phyloP scores from a whole-genome alignment of 2,329 filamentous ascomycete species.

The Grosmannia serpens region DNA sequence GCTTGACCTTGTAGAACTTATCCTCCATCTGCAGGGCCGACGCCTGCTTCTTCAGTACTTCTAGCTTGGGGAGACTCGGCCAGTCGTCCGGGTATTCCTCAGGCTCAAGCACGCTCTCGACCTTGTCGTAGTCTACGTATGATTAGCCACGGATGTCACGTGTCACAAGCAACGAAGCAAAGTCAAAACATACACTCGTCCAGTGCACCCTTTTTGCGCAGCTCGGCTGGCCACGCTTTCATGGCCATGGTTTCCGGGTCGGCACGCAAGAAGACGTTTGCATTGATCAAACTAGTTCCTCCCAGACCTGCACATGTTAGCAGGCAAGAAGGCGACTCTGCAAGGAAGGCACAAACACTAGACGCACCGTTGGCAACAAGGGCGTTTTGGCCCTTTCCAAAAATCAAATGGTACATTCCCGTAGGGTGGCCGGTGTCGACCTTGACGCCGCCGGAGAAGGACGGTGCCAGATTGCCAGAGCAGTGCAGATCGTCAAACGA shows the following conservation, averaged over 20 bases:
- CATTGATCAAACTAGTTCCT: slow-evolving; percentile 54
- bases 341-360: slow-evolving; percentile 1
- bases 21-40: slow-evolving; percentile 34
- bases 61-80: slow-evolving; percentile 45
- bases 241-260: slow-evolving; percentile 41
- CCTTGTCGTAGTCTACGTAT: slow-evolving; percentile 42
- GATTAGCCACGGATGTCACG: background rate
- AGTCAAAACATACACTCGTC: slow-evolving; percentile 33
- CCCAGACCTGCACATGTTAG: slow-evolving; percentile 39
- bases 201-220: slow-evolving; percentile 31
- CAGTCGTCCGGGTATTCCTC: slow-evolving; percentile 44
- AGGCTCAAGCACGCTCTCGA: slow-evolving; percentile 45
- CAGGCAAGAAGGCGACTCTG: background rate
- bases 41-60: slow-evolving; percentile 46
- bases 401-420: slow-evolving; percentile 51
- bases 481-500: slow-evolving; percentile 41
- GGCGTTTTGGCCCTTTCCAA: slow-evolving; percentile 53
- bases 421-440: slow-evolving; percentile 41
- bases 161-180: background rate
- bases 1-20: slow-evolving; percentile 43
- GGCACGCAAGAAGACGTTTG: slow-evolving; percentile 53
- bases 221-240: slow-evolving; percentile 47
- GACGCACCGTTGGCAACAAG: slow-evolving; percentile 38
- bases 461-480: slow-evolving; percentile 39
- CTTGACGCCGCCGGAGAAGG: slow-evolving; percentile 25